These are phyloP conservation scores for Ceratocystis eucalypticola DNA, from an alignment of 2,329 filamentous ascomycete species.

Conservation along the genomic window DNA sequence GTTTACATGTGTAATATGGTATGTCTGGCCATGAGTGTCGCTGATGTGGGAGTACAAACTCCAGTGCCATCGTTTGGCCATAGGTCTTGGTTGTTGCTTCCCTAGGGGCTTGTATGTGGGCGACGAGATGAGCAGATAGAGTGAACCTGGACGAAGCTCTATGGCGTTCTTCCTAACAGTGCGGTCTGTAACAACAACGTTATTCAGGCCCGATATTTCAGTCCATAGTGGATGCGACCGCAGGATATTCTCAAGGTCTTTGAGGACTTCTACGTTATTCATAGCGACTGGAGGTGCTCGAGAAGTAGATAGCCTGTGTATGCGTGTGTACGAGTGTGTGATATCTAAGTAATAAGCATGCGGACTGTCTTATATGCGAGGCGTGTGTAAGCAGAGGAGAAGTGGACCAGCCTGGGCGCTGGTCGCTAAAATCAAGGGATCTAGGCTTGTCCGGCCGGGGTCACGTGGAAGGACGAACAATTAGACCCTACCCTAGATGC, in stretches of 20 bases:
- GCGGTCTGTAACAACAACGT: neutral
- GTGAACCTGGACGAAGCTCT: neutral
- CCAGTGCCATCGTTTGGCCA: constrained; percentile 18
- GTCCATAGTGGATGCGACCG: neutral
- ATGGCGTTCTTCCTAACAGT: neutral
- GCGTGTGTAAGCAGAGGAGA: neutral
- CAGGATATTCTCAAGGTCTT: neutral
- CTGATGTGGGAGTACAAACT: constrained; percentile 12
- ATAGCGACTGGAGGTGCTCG: neutral
- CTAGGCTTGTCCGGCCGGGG: neutral
- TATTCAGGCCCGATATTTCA: neutral
- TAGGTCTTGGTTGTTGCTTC: constrained; percentile 12
- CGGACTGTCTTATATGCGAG: neutral
- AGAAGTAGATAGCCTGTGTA: neutral
- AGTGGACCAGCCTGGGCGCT: neutral
- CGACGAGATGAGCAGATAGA: constrained; percentile 16
- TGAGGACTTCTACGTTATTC: neutral
- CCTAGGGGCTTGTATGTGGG: constrained; percentile 17
- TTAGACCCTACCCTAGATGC: neutral
- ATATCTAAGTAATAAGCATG: no score
- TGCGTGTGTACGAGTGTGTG: neutral
- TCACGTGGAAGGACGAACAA: neutral
- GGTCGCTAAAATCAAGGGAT: neutral
- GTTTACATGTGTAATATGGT: constrained; percentile 7
- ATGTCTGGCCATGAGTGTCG: constrained; percentile 9